These are phyloP conservation scores for Aurinia saxatilis DNA, from an alignment of 345 rosid species.

Conservation along the genomic window DNA sequence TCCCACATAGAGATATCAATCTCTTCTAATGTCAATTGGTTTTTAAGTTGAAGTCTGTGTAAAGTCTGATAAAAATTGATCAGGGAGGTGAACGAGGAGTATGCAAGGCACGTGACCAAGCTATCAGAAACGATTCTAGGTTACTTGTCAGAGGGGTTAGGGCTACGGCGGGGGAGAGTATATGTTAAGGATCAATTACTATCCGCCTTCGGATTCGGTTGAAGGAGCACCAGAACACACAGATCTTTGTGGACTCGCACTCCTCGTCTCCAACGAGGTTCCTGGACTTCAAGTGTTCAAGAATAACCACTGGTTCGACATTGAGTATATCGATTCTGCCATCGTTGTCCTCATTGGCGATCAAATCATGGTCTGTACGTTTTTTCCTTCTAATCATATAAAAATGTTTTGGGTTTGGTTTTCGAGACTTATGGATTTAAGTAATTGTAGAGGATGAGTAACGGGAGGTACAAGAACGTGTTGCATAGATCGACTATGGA, in stretches of 20 bases:
- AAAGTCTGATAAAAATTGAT: too few species aligned
- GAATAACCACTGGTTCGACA: background rate
- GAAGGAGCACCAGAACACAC: background rate
- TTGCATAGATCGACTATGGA: too few species aligned
- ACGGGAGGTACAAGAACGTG: too few species aligned
- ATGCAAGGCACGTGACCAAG: constrained; percentile 26
- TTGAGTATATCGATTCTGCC: background rate
- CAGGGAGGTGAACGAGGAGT: constrained; percentile 66
- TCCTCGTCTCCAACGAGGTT: background rate
- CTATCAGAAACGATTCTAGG: constrained; percentile 40
- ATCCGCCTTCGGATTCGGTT: constrained; percentile 20
- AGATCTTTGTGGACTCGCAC: background rate
- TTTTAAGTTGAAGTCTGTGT: too few species aligned
- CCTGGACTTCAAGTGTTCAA: background rate
- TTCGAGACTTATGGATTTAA: too few species aligned
- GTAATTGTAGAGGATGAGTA: too few species aligned
- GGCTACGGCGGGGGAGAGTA: constrained; percentile 39
- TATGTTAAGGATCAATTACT: constrained; percentile 57
- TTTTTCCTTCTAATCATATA: too few species aligned
- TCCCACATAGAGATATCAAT: too few species aligned
- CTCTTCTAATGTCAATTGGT: too few species aligned
- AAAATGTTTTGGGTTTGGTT: too few species aligned
- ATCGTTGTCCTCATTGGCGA: constrained; percentile 1
- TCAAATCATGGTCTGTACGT: background rate
- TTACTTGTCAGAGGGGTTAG: constrained; percentile 45